Conservation (phyloP, 2,329 filamentous ascomycete genomes). For the Cordyceps militaris region DNA sequence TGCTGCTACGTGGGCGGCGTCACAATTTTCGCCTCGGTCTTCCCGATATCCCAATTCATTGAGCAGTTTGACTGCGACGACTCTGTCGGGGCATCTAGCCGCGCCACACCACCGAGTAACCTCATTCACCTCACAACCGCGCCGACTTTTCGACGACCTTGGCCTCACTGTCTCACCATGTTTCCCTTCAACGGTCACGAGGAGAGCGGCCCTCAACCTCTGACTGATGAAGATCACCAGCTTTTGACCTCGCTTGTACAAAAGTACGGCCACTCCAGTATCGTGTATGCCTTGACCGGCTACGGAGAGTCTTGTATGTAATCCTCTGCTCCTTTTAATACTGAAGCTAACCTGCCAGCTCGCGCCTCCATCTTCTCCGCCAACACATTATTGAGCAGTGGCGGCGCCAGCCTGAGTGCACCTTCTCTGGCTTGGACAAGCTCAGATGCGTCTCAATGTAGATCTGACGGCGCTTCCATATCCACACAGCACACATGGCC, state of each 20-base stretch:
- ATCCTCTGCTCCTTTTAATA: not conserved
- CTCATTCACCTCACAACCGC: not conserved
- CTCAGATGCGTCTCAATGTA: slow-evolving; percentile 33
- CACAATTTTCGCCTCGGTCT: not conserved
- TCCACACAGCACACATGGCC: slow-evolving; percentile 33
- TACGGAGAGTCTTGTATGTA: slow-evolving; percentile 31
- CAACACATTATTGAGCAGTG: slow-evolving; percentile 33
- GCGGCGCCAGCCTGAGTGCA: slow-evolving; percentile 24
- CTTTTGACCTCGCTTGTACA: slow-evolving; percentile 30
- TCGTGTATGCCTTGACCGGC: slow-evolving; percentile 30
- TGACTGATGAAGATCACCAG: slow-evolving; percentile 33
- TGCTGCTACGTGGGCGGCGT: not conserved
- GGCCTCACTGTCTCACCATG: slow-evolving; percentile 20
- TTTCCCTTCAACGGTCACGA: slow-evolving; percentile 29
- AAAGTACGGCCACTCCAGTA: slow-evolving; percentile 31
- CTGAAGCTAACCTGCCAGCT: slow-evolving; percentile 20
- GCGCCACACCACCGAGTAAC: not conserved
- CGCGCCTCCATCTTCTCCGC: slow-evolving; percentile 34
- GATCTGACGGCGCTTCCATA: slow-evolving; percentile 34
- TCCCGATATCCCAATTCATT: not conserved
- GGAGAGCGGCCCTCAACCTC: slow-evolving; percentile 28
- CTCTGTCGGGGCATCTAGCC: not conserved
- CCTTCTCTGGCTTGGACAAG: slow-evolving; percentile 36
- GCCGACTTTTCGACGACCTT: slow-evolving; percentile 2
- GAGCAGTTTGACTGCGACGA: not conserved